Evolutionary conservation across 139 green algal species (phyloP).

Genomic region (Zygnema circumcarinatum): DNA sequence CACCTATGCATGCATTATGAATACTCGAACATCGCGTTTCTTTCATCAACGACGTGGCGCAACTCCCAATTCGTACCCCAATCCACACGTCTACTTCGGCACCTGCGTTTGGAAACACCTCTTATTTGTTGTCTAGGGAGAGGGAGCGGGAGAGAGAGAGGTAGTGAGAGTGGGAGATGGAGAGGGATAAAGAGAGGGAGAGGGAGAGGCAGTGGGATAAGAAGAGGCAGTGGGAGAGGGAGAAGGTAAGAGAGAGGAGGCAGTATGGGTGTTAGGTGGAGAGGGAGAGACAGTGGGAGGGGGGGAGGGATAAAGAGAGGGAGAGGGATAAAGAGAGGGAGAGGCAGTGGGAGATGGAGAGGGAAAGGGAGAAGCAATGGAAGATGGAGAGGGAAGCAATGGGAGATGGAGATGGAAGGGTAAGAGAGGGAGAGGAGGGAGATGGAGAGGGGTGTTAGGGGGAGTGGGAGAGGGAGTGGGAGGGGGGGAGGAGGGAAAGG

Average conservation of each 20-base stretch:
- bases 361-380: neutral
- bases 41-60: too few relatives aligned
- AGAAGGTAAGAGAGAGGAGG: neutral
- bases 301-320: neutral
- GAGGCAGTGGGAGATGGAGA: neutral
- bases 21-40: too few relatives aligned
- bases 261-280: neutral
- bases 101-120: too few relatives aligned
- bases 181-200: neutral
- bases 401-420: neutral
- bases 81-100: too few relatives aligned
- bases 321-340: neutral
- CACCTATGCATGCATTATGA: too few relatives aligned
- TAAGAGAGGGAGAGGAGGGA: neutral
- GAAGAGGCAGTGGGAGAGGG: neutral
- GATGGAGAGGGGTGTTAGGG: neutral
- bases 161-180: neutral
- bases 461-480: too few relatives aligned
- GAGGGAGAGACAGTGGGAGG: neutral
- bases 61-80: too few relatives aligned
- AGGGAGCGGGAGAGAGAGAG: neutral
- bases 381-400: neutral
- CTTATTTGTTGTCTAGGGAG: too few relatives aligned
- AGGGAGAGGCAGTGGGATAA: neutral
- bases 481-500: neutral